phyloP scores from a whole-genome alignment of 228 moss, liverwort and hornwort genomes.

The Sphagnum magellanicum region DNA sequence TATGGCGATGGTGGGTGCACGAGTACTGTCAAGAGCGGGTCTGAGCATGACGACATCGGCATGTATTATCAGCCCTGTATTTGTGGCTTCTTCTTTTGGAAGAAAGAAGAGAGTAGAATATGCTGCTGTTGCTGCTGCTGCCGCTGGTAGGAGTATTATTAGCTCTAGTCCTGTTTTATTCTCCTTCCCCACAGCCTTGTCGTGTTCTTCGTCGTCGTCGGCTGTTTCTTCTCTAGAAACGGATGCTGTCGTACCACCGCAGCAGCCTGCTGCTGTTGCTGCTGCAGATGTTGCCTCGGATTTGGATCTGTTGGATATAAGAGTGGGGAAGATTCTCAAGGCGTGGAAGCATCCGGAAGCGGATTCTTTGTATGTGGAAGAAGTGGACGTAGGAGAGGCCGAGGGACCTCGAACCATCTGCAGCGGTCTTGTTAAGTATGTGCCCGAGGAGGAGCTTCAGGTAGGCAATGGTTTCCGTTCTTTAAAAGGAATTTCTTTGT shows the following conservation, averaged over 20 bases:
- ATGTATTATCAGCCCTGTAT: background rate
- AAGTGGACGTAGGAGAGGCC: constrained; percentile 85
- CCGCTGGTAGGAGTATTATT: background rate
- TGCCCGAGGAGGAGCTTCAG: constrained; percentile 73
- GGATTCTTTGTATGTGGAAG: constrained; percentile 89
- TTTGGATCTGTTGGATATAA: constrained; percentile 67
- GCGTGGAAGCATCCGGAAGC: constrained; percentile 98
- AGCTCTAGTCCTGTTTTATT: background rate
- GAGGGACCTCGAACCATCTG: constrained; percentile 93
- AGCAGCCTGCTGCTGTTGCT: constrained; percentile 8
- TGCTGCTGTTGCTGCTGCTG: background rate
- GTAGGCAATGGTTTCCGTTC: constrained; percentile 15
- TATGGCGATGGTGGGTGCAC: constrained; percentile 8
- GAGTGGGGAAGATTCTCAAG: constrained; percentile 78
- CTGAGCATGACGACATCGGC: constrained; percentile 1
- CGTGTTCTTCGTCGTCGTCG: background rate
- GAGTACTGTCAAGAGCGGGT: background rate
- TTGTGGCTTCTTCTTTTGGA: background rate
- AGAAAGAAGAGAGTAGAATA: too few relatives aligned
- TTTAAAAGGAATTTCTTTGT: background rate
- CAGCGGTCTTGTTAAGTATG: constrained; percentile 89
- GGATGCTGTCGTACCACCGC: background rate
- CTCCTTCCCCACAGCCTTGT: background rate
- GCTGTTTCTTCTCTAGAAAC: background rate
- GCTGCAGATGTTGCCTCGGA: constrained; percentile 39